A percentile compares a stretch with the other conserved stretches of the same genome.
Evolutionary conservation across 148 eudicot species (phyloP).

Genomic region (Selenicereus undatus): DNA sequence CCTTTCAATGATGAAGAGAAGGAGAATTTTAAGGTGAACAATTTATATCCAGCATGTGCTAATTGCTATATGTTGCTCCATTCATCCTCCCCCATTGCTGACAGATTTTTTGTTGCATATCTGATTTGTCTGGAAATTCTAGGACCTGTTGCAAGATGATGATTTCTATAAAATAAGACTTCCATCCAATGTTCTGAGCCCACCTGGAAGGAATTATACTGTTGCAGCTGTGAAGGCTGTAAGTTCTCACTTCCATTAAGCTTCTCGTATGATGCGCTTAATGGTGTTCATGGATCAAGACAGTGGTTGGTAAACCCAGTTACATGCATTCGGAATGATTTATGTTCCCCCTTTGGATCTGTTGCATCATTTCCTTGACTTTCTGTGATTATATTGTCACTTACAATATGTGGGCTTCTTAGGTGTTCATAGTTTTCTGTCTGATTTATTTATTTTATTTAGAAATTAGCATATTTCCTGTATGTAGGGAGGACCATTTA

Average conservation of each 20-base stretch:
- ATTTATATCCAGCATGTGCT: not conserved
- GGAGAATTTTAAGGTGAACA: conserved; percentile 65
- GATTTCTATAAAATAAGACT: conserved; percentile 82
- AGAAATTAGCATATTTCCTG: not conserved
- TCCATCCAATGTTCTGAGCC: conserved; percentile 76
- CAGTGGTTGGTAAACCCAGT: not conserved
- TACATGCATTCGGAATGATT: not conserved
- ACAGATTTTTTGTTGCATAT: not conserved
- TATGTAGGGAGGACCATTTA: not conserved
- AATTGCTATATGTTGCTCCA: not conserved
- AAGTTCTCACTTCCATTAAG: conserved; percentile 29
- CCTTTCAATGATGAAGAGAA: conserved; percentile 56
- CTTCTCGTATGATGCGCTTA: not conserved
- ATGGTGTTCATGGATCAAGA: conserved; percentile 3
- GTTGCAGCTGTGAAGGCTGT: conserved; percentile 85
- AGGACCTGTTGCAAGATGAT: conserved; percentile 70
- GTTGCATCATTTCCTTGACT: not conserved
- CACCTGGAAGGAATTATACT: conserved; percentile 82
- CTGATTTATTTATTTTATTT: not conserved
- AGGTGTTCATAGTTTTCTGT: not conserved
- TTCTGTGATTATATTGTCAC: no score
- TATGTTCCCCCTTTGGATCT: not conserved
- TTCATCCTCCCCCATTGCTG: not conserved
- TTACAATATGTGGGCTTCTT: not conserved
- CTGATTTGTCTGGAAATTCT: conserved; percentile 23